Percentiles rank a stretch among this genome's conserved stretches.
Conservation (phyloP, 805 yeast genomes). For the Candida adriatica region DNA sequence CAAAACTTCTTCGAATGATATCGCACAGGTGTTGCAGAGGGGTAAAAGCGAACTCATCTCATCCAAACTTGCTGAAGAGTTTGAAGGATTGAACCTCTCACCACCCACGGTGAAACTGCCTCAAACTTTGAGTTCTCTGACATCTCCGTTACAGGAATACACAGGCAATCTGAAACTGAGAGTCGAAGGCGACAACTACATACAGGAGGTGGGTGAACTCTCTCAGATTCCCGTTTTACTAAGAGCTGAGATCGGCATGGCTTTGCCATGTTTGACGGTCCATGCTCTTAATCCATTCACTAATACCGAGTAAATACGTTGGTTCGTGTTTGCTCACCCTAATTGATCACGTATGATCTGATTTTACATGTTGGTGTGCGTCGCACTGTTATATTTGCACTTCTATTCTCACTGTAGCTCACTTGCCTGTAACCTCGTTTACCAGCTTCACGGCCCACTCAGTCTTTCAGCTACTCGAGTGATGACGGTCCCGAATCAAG, state of each 20-base stretch:
- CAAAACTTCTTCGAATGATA: slow-evolving; percentile 63
- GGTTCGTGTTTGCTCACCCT: background rate
- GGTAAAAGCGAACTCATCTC: slow-evolving; percentile 16
- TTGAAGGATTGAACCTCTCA: slow-evolving; percentile 41
- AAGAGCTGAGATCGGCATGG: slow-evolving; percentile 92
- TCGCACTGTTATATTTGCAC: too few relatives aligned
- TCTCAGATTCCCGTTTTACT: slow-evolving; percentile 76
- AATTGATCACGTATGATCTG: background rate
- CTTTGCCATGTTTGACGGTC: slow-evolving; percentile 90
- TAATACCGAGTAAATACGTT: slow-evolving; percentile 17
- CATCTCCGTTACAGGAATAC: slow-evolving; percentile 44
- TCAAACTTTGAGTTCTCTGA: slow-evolving; percentile 23
- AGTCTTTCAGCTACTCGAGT: too few relatives aligned
- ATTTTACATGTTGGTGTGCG: background rate
- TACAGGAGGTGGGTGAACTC: slow-evolving; percentile 80
- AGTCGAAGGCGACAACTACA: slow-evolving; percentile 50
- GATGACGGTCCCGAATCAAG: too few relatives aligned
- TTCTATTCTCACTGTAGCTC: too few relatives aligned
- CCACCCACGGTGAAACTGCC: slow-evolving; percentile 28
- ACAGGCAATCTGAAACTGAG: slow-evolving; percentile 50
- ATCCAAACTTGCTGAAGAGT: slow-evolving; percentile 40
- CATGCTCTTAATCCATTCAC: slow-evolving; percentile 84
- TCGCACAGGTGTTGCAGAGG: slow-evolving; percentile 49
- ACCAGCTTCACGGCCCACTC: too few relatives aligned
- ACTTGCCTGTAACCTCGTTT: too few relatives aligned